phyloP scores from a whole-genome alignment of 1,139 yeast species.

The Saccharomyces hybrid region DNA sequence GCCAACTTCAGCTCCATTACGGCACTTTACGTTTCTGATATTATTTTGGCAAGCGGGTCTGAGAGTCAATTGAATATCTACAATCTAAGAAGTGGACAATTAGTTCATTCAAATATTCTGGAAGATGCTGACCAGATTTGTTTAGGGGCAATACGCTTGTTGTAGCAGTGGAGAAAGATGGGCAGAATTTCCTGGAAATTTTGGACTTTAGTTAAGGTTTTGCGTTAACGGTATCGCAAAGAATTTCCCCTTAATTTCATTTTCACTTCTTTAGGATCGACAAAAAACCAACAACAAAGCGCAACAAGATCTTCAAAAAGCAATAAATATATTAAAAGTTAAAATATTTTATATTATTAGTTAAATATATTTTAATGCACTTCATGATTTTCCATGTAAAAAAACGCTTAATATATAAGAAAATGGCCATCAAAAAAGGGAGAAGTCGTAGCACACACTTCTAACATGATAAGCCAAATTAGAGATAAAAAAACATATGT shows the following conservation, averaged over 20 bases:
- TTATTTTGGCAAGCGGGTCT: slow-evolving; percentile 80
- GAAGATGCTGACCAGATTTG: slow-evolving; percentile 80
- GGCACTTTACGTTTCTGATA: slow-evolving; percentile 84
- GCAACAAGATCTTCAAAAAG: too few relatives aligned
- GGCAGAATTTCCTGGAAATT: slow-evolving; percentile 66
- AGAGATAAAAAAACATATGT: too few relatives aligned
- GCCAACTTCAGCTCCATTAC: slow-evolving; percentile 89
- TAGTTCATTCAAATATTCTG: slow-evolving; percentile 61
- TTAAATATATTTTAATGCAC: too few relatives aligned
- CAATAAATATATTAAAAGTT: too few relatives aligned
- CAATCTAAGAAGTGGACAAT: slow-evolving; percentile 71
- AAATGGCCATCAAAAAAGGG: too few relatives aligned
- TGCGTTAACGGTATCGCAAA: background rate
- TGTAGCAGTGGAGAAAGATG: slow-evolving; percentile 72
- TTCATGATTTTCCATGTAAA: too few relatives aligned
- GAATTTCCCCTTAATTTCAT: background rate
- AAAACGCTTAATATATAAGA: too few relatives aligned
- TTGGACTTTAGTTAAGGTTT: slow-evolving; percentile 53
- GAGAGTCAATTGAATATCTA: slow-evolving; percentile 75
- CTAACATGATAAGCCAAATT: too few relatives aligned
- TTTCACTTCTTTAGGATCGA: background rate
- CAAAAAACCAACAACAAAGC: too few relatives aligned
- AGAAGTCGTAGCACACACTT: too few relatives aligned
- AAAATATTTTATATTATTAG: too few relatives aligned
- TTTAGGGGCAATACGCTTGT: slow-evolving; percentile 79